Evolutionary conservation across 768 basidiomycete genomes (phyloP), one percentile per base, ranked within the genome.

Genomic region (Russula emetica): DNA sequence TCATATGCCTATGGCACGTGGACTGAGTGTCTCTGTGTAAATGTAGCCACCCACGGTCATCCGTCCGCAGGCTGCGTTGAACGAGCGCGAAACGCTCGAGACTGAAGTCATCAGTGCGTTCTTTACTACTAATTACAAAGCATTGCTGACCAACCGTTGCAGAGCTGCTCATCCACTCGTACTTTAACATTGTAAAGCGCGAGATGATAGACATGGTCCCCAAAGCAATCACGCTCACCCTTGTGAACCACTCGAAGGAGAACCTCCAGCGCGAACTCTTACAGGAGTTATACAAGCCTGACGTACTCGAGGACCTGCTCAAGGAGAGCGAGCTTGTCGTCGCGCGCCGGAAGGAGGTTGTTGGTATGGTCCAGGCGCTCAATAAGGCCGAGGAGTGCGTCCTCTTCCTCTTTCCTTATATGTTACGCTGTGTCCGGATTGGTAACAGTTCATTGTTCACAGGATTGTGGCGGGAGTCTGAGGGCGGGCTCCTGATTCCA

Each of bases 141-240:
- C n/a, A n/a, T 60, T 47, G 22, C 26, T 11, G 14, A 57, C 30
- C 40, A 8, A 6, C 44, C 3, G 3, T 45, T 45, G 34, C 72
- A 95, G 94, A 99, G 76, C 82, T 98, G 53, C 85, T 99, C 72
- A 98, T 98, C 70, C 83, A 90, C 74, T 97, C 94, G 5, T 98
- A 98, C 76, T 98, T 90, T 82, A 94, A 97, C 78, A 94, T 98
- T 68, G 93, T 98, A 60, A 98, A 99, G 79, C 88, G 95, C 63
- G 96, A 98, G 77, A 94, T 98, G 91, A 98, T 98, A 71, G 96
- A 98, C 76, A 97, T 97, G 94, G 92, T 98, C 28, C 96, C 96
- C 9, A 99, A 99, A 76, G 92, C 92, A 20, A 93, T 97, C 73
- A 85, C 90, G 11, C 78, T 91, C 67, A 98, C 92, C 18, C 85